Evolutionary conservation across 345 rosid genomes (phyloP), one percentile per base, ranked within the genome.

Genomic region (Eutrema heterophyllum): DNA sequence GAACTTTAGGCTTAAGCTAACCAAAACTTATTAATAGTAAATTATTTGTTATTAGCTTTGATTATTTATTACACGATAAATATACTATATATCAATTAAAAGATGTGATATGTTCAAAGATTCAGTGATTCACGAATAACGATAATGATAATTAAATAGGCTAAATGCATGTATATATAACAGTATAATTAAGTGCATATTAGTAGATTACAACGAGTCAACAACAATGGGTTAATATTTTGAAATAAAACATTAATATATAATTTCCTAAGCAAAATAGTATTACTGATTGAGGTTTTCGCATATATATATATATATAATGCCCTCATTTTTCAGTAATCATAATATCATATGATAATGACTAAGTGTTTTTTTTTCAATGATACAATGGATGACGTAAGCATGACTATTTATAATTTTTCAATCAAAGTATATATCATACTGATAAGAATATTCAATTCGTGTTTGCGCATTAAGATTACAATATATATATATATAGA

Each of bases 81-180:
- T 48, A 39, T 15, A 67, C 16, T 32, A 30, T 21, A 0, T 40
- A 57, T 67, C 16, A 35, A 41, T 44, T 51, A 32, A 36, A 62
- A 76, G 65, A 44, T 61, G 74, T 38, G 79, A 76, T 76, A 62
- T 68, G 59, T 43, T 60, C 49, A 52, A 27, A 68, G 79, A 75
- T 75, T 75, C 41, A 75, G 57, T 41, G 67, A 67, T 75, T 62
- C 50, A 11, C 40, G n/a, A n/a, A n/a, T n/a, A n/a, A n/a, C n/a
- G 68, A 50, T 60, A 49, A n/a, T 67, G 62, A 50, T 58, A 50
- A 48, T 59, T 52, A 52, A 51, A 61, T 4, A 30, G 10, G 24
- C 24, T 13, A 46, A 16, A 18, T 33, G 15, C 9, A 1, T 50
- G 10, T 48, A 11, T 40, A 60, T 29, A 5, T 5, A 21, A 11